Evolutionary conservation across 352 stramenopile species (phyloP).

Genomic region (Bremia lactucae): DNA sequence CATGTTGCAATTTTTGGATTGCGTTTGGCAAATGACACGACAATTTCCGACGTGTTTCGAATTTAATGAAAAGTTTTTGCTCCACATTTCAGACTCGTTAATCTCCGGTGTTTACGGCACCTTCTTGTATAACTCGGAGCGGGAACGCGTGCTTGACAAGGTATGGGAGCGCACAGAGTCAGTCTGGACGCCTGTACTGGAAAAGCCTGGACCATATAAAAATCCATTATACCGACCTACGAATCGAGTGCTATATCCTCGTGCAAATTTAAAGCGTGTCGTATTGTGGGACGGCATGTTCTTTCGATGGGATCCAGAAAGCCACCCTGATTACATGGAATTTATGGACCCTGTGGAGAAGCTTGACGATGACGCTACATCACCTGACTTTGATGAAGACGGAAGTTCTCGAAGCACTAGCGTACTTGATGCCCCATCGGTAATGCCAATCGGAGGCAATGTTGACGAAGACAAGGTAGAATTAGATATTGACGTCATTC

Average conservation of each 20-base stretch:
- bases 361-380: constrained; percentile 20
- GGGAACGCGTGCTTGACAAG: constrained; percentile 71
- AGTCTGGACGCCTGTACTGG: constrained; percentile 72
- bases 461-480: constrained; percentile 61
- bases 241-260: constrained; percentile 73
- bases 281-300: constrained; percentile 83
- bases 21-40: constrained; percentile 80
- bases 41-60: constrained; percentile 85
- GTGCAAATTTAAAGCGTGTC: constrained; percentile 79
- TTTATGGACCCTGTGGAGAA: constrained; percentile 59
- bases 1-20: constrained; percentile 83
- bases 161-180: constrained; percentile 81
- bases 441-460: constrained; percentile 32
- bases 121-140: constrained; percentile 81
- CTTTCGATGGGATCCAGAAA: constrained; percentile 79
- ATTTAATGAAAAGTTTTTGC: constrained; percentile 82
- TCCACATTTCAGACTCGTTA: constrained; percentile 69
- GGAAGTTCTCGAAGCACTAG: constrained; percentile 15
- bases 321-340: constrained; percentile 80
- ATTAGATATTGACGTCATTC: constrained; percentile 73
- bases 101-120: constrained; percentile 74
- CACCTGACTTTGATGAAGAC: constrained; percentile 24
- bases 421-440: constrained; percentile 25
- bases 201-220: constrained; percentile 49
- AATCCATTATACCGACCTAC: constrained; percentile 71